Base-by-base conservation (phyloP, 768 basidiomycete genomes). In the Russula earlei region DNA sequence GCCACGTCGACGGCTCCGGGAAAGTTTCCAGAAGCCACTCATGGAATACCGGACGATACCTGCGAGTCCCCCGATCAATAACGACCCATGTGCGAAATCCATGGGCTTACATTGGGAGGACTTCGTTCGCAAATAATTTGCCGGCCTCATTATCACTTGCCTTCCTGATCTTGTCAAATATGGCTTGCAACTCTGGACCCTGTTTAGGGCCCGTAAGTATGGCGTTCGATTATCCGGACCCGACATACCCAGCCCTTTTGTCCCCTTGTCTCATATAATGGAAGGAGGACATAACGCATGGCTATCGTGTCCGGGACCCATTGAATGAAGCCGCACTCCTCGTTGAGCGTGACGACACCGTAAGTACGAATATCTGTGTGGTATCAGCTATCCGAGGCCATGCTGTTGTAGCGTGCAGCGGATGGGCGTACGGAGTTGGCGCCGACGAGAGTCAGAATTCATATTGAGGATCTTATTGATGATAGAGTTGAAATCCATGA, bases 401-500 rank as follows among this genome's bases (percentile, higher is more conserved):
- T 44, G 33, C 11, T 10, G 24, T 46, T 34, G 22, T 19, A 29
- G 22, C 24, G 52, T 9, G 17, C 17, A 17, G 9, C 4, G 7
- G 17, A 37, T 15, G 7, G 15, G 77, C 90, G 61, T 67, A 95
- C 95, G 84, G 40, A 99, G 81, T 55, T 92, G 89, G 29, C 96
- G 77, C 57, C 88, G 76, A 62, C 96, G 82, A 25, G 95, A 91
- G 56, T 97, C 94, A 0, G 93, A 91, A 64, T 94, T 91, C 5
- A 89, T 83, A 67, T 94, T 95, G 51, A 99, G 75, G 7, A 98
- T 71, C 67, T 95, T 97, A 71, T 97, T 98, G 71, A 99, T 93
- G 70, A 99, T 93, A 3, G 88, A 81, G 65, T 97, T 94, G 71
- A 98, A 91, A 66, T 98, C 96, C 95, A 98, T 98, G 52, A 99